Conservation (phyloP, 129 eudicot species). For the Kitagawia praeruptora region DNA sequence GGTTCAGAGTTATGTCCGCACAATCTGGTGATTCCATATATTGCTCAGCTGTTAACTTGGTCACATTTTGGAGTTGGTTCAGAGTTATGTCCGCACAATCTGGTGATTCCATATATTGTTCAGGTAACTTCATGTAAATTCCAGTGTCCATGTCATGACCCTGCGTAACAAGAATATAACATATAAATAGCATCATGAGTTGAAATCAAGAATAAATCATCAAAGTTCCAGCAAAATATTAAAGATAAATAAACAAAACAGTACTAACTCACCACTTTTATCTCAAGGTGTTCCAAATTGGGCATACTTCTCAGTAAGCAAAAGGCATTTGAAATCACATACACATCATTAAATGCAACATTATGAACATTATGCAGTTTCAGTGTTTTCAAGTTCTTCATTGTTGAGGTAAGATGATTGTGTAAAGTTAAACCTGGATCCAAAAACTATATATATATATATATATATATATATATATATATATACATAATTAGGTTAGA, state of each 20-base stretch:
- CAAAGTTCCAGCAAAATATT: background rate
- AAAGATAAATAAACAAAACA: background rate
- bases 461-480: background rate
- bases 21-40: background rate
- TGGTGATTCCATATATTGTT: background rate
- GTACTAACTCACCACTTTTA: background rate
- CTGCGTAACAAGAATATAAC: background rate
- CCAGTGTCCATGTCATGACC: background rate
- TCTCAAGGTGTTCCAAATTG: background rate
- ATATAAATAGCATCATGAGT: background rate
- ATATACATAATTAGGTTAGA: background rate
- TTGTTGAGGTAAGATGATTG: background rate
- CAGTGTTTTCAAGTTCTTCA: background rate
- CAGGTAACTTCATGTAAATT: background rate
- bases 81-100: background rate
- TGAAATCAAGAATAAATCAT: background rate
- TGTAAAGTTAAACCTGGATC: background rate
- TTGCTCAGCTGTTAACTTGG: background rate
- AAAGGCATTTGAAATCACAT: background rate
- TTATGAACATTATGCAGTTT: background rate
- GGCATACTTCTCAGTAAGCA: background rate
- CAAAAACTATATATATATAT: background rate
- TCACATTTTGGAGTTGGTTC: background rate
- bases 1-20: background rate
- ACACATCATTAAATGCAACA: background rate